Conservation (phyloP, 345 rosid genomes). For the Pelargonium nanum region DNA sequence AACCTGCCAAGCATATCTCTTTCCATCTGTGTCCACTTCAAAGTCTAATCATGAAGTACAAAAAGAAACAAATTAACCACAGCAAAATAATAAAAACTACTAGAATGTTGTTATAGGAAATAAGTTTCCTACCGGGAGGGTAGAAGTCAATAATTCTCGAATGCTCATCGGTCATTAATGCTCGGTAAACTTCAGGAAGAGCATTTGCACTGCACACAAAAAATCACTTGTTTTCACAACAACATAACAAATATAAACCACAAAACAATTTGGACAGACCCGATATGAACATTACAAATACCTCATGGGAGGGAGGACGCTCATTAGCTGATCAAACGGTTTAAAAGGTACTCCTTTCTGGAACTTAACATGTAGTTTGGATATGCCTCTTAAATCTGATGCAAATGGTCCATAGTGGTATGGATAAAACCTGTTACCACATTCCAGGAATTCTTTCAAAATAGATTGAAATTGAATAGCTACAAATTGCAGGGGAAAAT, state of each 20-base stretch:
- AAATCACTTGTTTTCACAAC: neutral
- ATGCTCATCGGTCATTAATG: conserved; percentile 8
- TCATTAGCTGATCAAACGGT: conserved; percentile 20
- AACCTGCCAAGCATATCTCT: conserved; percentile 19
- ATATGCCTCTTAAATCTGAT: conserved; percentile 18
- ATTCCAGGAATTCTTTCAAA: neutral
- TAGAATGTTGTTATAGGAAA: neutral
- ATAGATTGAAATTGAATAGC: too few species aligned
- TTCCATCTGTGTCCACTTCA: conserved; percentile 17
- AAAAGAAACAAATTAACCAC: neutral
- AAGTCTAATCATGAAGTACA: conserved; percentile 8
- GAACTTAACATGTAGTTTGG: conserved; percentile 12
- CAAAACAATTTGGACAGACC: neutral
- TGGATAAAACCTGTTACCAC: conserved; percentile 16
- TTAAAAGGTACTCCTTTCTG: conserved; percentile 14
- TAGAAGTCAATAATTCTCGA: conserved; percentile 20
- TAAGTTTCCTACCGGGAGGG: conserved; percentile 9
- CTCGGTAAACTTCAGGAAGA: conserved; percentile 13
- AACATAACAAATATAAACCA: neutral
- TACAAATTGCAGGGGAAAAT: neutral
- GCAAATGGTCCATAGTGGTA: conserved; percentile 19
- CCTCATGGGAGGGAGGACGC: conserved; percentile 18
- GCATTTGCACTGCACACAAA: conserved; percentile 14
- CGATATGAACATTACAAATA: neutral
- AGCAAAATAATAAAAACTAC: neutral